These are phyloP conservation scores for Amanita subjunquillea DNA, from an alignment of 768 basidiomycete genomes.

Conservation along the genomic window DNA sequence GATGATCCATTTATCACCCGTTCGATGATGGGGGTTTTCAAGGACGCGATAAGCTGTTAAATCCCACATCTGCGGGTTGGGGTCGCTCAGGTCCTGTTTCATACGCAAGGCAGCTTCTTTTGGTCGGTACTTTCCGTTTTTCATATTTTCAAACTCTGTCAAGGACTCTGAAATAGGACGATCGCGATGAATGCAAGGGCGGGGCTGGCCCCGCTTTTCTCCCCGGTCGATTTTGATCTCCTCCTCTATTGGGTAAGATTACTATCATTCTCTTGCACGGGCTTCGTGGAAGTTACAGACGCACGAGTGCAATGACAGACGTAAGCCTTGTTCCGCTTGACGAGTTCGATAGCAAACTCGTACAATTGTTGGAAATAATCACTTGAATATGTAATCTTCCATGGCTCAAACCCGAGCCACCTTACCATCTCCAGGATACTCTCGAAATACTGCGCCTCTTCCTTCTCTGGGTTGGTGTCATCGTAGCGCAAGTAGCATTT, in stretches of 20 bases:
- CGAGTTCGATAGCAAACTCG: conserved; percentile 79
- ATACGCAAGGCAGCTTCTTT: conserved; percentile 92
- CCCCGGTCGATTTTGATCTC: conserved; percentile 87
- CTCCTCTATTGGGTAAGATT: conserved; percentile 49
- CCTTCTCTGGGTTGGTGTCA: conserved; percentile 97
- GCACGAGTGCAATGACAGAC: conserved; percentile 91
- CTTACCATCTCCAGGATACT: conserved; percentile 91
- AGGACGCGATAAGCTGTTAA: conserved; percentile 92
- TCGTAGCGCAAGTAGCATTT: conserved; percentile 93
- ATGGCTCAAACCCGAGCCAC: conserved; percentile 97
- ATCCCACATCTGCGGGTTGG: conserved; percentile 99
- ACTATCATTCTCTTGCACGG: background rate
- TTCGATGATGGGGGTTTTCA: conserved; percentile 86
- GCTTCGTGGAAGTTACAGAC: conserved; percentile 19
- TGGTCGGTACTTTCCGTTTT: conserved; percentile 78
- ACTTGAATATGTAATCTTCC: conserved; percentile 98
- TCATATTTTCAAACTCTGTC: conserved; percentile 86
- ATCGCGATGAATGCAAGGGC: conserved; percentile 78
- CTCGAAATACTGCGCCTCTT: conserved; percentile 93
- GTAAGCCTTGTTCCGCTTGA: conserved; percentile 87
- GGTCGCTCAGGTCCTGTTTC: conserved; percentile 91
- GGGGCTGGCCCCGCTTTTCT: conserved; percentile 70
- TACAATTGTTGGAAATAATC: conserved; percentile 90
- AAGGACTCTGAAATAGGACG: conserved; percentile 85
- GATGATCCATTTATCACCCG: conserved; percentile 88